Evolutionary conservation across 345 rosid species (phyloP).

Genomic region (Zanthoxylum bungeanum): DNA sequence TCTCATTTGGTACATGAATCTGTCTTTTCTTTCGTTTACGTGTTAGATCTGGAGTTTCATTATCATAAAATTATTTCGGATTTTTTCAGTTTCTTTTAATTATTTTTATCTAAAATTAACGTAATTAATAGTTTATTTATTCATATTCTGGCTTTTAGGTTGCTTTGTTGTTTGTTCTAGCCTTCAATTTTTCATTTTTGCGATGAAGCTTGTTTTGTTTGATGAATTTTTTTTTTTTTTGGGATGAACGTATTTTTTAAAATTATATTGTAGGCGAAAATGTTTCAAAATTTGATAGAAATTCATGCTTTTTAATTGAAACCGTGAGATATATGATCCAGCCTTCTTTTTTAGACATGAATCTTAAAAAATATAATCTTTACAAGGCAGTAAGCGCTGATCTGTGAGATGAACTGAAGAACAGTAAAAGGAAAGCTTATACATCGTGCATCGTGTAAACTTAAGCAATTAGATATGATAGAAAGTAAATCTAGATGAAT

Average conservation of each 20-base stretch:
- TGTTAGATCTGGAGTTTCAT: constrained; percentile 4
- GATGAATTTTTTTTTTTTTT: no score
- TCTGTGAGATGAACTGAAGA: constrained; percentile 6
- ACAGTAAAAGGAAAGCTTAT: no score
- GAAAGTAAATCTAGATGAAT: background rate
- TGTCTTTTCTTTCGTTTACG: constrained; percentile 7
- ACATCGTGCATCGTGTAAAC: no score
- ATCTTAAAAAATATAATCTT: constrained; percentile 1
- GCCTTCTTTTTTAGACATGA: no score
- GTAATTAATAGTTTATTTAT: background rate
- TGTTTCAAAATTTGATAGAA: background rate
- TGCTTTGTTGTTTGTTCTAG: constrained; percentile 10
- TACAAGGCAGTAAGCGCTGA: constrained; percentile 6
- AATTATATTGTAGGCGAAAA: background rate
- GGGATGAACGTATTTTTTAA: no score
- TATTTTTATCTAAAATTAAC: background rate
- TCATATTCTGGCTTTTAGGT: no score
- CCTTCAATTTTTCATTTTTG: constrained; percentile 9
- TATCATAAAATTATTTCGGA: background rate
- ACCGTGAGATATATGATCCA: no score
- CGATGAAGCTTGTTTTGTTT: background rate
- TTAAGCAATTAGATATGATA: background rate
- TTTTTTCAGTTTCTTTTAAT: background rate
- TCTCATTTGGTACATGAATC: constrained; percentile 35
- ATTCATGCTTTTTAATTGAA: background rate